These are phyloP conservation scores for Waltergamsia citrina DNA, from an alignment of 2,329 filamentous ascomycete genomes.

Conservation along the genomic window DNA sequence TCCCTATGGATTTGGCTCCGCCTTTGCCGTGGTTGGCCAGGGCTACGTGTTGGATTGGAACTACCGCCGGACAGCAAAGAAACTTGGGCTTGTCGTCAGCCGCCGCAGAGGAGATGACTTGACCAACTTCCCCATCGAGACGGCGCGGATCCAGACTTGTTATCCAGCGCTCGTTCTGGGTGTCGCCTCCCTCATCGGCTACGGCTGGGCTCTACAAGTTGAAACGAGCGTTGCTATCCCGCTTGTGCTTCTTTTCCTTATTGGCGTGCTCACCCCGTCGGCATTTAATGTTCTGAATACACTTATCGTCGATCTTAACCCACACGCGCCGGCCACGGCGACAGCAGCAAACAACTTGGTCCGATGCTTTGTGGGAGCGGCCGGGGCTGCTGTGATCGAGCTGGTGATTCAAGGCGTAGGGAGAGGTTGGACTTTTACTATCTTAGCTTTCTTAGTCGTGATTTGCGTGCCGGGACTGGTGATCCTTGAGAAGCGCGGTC, in stretches of 20 bases:
- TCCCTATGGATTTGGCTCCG: conserved; percentile 42
- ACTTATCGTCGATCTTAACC: conserved; percentile 54
- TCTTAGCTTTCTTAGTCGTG: conserved; percentile 42
- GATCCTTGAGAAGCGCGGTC: conserved; percentile 37
- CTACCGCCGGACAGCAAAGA: conserved; percentile 57
- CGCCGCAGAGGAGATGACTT: conserved; percentile 46
- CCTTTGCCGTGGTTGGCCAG: conserved; percentile 36
- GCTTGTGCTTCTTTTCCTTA: conserved; percentile 44
- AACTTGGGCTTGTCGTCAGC: conserved; percentile 51
- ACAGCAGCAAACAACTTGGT: conserved; percentile 56
- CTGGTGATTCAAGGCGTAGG: conserved; percentile 48
- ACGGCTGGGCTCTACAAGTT: conserved; percentile 46
- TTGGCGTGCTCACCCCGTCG: conserved; percentile 49
- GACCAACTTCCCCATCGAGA: conserved; percentile 43
- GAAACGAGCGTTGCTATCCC: conserved; percentile 43
- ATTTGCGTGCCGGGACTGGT: conserved; percentile 37
- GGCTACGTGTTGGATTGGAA: conserved; percentile 57
- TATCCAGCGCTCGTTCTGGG: conserved; percentile 45
- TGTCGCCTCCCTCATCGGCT: conserved; percentile 40
- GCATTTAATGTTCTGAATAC: conserved; percentile 56
- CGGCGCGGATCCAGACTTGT: conserved; percentile 42
- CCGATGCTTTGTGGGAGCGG: conserved; percentile 51
- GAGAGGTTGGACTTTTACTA: conserved; percentile 52
- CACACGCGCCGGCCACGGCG: conserved; percentile 49
- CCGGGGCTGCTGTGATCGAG: conserved; percentile 48